phyloP scores from a whole-genome alignment of 192 early-diverging fungal genomes.

The Backusella sp. region DNA sequence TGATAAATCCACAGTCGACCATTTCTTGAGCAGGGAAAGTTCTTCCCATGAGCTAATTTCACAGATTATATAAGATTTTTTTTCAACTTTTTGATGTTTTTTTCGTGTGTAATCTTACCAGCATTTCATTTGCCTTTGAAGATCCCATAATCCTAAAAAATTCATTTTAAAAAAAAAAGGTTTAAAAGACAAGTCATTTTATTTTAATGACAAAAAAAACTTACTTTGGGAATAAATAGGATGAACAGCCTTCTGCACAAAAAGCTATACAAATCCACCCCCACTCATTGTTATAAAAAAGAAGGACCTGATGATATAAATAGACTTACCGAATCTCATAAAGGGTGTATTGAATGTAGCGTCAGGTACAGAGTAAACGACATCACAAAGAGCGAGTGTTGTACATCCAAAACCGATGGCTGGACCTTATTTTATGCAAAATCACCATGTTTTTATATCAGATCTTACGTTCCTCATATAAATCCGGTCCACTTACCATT shows the following conservation, averaged over 20 bases:
- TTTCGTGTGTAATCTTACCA: constrained; percentile 30
- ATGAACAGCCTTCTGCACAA: constrained; percentile 75
- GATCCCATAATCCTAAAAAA: constrained; percentile 58
- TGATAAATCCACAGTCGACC: constrained; percentile 53
- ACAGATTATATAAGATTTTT: background rate
- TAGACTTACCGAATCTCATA: constrained; percentile 49
- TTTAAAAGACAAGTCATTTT: background rate
- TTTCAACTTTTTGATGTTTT: background rate
- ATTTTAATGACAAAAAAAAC: background rate
- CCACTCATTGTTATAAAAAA: background rate
- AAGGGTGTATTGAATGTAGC: constrained; percentile 78
- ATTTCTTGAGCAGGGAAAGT: constrained; percentile 57
- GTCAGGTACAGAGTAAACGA: constrained; percentile 60
- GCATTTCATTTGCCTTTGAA: constrained; percentile 59
- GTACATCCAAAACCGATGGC: constrained; percentile 71
- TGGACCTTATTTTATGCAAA: constrained; percentile 43
- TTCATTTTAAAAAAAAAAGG: background rate
- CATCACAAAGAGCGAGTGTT: constrained; percentile 65
- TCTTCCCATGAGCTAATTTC: constrained; percentile 48
- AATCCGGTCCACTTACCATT: constrained; percentile 56
- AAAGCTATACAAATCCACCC: constrained; percentile 42
- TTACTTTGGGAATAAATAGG: constrained; percentile 61
- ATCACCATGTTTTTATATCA: background rate
- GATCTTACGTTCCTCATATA: background rate
- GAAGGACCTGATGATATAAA: too few relatives aligned